Evolutionary conservation across 371 early-diverging fungal species (phyloP).

Genomic region (Mucor irregularis): DNA sequence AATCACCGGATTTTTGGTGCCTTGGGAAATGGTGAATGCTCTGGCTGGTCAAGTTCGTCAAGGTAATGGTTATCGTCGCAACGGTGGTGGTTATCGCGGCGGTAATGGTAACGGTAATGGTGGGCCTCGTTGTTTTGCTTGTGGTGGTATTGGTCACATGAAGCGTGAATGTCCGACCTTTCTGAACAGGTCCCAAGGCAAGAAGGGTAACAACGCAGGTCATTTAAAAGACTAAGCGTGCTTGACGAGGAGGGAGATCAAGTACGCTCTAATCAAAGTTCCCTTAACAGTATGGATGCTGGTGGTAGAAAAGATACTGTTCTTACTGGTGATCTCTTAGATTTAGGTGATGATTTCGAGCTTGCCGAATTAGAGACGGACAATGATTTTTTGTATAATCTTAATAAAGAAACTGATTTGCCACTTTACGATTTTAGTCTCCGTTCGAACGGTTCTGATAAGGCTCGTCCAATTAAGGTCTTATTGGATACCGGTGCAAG

Average conservation of each 20-base stretch:
- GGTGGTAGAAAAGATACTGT: not conserved
- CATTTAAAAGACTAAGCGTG: not conserved
- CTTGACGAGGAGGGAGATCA: not conserved
- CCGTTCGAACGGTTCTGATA: no score
- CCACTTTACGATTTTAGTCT: not conserved
- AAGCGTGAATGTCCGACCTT: not conserved
- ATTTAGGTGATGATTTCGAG: not conserved
- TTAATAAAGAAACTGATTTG: not conserved
- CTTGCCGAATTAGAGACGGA: not conserved
- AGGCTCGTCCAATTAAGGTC: not conserved
- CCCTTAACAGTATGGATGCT: not conserved
- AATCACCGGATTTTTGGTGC: no score
- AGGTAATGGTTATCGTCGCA: not conserved
- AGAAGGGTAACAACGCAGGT: not conserved
- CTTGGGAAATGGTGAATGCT: not conserved
- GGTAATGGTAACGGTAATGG: no score
- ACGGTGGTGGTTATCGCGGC: not conserved
- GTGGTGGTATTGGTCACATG: not conserved
- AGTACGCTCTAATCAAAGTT: not conserved
- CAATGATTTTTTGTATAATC: not conserved
- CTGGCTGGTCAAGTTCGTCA: not conserved
- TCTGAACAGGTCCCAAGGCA: not conserved
- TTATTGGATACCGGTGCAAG: conserved; percentile 1
- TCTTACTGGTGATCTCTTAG: not conserved
- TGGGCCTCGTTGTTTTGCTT: not conserved